phyloP scores from a whole-genome alignment of 2,329 filamentous ascomycete genomes.

The Calonectria hongkongensis region DNA sequence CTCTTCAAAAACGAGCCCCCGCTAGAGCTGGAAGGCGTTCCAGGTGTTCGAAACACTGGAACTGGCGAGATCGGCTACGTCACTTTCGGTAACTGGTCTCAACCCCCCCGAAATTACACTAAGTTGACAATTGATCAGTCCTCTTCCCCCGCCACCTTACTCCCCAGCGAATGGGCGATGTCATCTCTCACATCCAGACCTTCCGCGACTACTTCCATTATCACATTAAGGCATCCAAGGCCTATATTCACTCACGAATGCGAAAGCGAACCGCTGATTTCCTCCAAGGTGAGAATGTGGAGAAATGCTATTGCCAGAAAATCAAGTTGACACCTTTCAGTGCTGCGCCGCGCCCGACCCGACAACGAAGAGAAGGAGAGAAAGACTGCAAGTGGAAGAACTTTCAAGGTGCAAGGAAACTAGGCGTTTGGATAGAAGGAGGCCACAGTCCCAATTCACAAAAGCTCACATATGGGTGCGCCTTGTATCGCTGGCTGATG shows the following conservation, averaged over 20 bases:
- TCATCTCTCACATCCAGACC: slow-evolving; percentile 99
- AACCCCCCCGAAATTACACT: not conserved
- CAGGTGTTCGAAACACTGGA: slow-evolving; percentile 84
- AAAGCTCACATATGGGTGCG: slow-evolving; percentile 31
- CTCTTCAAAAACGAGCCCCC: slow-evolving; percentile 96
- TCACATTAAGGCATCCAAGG: slow-evolving; percentile 99
- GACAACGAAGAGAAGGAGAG: slow-evolving; percentile 98
- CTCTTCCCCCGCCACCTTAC: slow-evolving; percentile 97
- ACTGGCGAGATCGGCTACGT: slow-evolving; percentile 96
- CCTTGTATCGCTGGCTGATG: slow-evolving; percentile 11
- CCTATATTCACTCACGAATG: slow-evolving; percentile 99
- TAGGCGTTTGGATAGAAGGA: slow-evolving; percentile 46
- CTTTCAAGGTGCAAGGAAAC: slow-evolving; percentile 79
- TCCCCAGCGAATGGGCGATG: slow-evolving; percentile 90
- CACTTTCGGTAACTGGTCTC: slow-evolving; percentile 84
- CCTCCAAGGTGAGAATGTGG: slow-evolving; percentile 84
- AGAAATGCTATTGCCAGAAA: not conserved
- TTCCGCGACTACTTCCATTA: slow-evolving; percentile 99
- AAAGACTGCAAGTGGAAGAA: slow-evolving; percentile 97
- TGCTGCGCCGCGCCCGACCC: slow-evolving; percentile 95
- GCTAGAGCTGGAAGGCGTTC: slow-evolving; percentile 90
- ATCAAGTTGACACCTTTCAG: slow-evolving; percentile 68
- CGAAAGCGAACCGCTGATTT: slow-evolving; percentile 98
- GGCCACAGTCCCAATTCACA: slow-evolving; percentile 38
- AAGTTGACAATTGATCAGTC: slow-evolving; percentile 71